phyloP scores from a whole-genome alignment of 1,284 basidiomycete genomes.

The Peniophora sp. region DNA sequence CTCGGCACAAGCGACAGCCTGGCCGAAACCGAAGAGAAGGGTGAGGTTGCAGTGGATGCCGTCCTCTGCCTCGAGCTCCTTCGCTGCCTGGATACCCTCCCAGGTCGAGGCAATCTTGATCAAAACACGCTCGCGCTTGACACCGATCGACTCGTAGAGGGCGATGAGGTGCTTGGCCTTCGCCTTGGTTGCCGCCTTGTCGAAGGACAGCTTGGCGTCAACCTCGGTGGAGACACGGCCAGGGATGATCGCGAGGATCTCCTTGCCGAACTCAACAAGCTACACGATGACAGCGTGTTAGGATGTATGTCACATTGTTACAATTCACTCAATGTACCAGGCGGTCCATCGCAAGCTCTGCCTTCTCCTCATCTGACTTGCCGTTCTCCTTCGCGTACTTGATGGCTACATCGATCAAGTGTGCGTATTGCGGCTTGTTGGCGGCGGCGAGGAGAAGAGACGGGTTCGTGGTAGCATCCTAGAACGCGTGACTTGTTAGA shows the following conservation, averaged over 20 bases:
- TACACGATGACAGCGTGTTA: constrained; percentile 19
- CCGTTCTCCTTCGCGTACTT: constrained; percentile 79
- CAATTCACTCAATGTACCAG: constrained; percentile 48
- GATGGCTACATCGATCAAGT: constrained; percentile 81
- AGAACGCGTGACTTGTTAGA: constrained; percentile 4
- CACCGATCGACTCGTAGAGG: constrained; percentile 87
- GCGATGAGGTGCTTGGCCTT: constrained; percentile 94
- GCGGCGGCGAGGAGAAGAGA: constrained; percentile 90
- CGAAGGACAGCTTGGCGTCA: constrained; percentile 94
- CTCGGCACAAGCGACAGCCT: constrained; percentile 98
- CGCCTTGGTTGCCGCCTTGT: constrained; percentile 86
- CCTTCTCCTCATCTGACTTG: constrained; percentile 62
- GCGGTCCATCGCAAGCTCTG: constrained; percentile 78
- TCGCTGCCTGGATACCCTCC: constrained; percentile 99
- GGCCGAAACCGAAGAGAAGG: constrained; percentile 95
- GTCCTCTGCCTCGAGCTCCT: constrained; percentile 88
- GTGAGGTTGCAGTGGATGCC: constrained; percentile 99
- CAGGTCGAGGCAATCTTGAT: constrained; percentile 99
- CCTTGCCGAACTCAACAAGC: constrained; percentile 96
- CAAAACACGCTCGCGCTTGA: constrained; percentile 88
- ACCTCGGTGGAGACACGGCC: constrained; percentile 99
- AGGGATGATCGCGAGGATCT: constrained; percentile 93
- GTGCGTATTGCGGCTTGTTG: constrained; percentile 82
- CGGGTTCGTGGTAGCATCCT: constrained; percentile 95
- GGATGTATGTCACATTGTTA: background rate